Evolutionary conservation across 2,329 filamentous ascomycete species (phyloP), one percentile per base, ranked within the genome.

Genomic region (Fusarium austroafricanum): DNA sequence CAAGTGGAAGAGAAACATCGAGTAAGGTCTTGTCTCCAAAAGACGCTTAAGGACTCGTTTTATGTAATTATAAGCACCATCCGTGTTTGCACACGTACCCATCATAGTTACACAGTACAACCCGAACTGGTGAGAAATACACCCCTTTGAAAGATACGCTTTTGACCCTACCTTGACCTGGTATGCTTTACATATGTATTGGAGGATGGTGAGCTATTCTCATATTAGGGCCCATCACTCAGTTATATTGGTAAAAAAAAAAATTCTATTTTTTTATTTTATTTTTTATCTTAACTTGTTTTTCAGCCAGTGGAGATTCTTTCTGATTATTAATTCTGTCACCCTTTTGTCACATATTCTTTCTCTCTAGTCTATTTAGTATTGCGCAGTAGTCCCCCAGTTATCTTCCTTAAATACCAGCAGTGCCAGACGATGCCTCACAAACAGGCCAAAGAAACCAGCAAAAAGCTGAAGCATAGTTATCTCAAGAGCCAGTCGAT

Each of bases 381-480:
- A 68, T 42, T 74, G 73, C 17, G 65, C 62, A 29, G 82, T 80
- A 65, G 60, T 63, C n/a, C 82, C 83, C 82, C 84, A 83, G 78
- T 99, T 99, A 80, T 99, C 96, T 76, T 92, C 89, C 77, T 91
- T 91, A 83, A 99, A 99, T 71, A 99, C 87, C 71, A 96, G 84
- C 75, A 97, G 82, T 43, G 96, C 96, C 69, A 97, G 86, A 65
- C 88, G 89, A 82, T 99, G 96, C 71, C 96, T 85, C 54, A 94
- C 88, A 75, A 97, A 92, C 61, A 99, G 81, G 20, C 94, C 96
- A 40, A 93, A 81, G n/a, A 96, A 78, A 10, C 96, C 96, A 65
- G 92, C 87, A 6, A 85, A 79, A 17, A 88, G 82, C 83, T 99
- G 96, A 79, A 97, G 86, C n/a, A 81, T 81, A 44, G 96, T 86